These are phyloP conservation scores for Prunus padus DNA, from an alignment of 306 rosid genomes.

Conservation along the genomic window DNA sequence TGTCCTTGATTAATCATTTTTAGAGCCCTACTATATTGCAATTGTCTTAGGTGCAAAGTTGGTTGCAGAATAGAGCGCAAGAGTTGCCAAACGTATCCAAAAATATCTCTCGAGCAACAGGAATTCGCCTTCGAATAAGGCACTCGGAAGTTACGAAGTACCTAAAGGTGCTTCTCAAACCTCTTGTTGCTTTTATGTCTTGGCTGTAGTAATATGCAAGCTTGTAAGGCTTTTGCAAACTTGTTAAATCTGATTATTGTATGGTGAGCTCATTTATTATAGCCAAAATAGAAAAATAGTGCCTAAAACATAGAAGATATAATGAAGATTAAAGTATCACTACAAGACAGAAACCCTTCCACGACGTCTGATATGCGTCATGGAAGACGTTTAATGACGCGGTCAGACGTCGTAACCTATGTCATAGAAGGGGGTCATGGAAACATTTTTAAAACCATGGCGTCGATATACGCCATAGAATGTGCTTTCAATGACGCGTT, in stretches of 20 bases:
- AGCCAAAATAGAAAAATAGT: background rate
- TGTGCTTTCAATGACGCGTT: too few relatives aligned
- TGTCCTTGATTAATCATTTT: background rate
- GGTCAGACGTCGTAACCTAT: too few relatives aligned
- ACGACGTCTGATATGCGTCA: too few relatives aligned
- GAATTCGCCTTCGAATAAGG: conserved; percentile 38
- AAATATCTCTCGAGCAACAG: conserved; percentile 31
- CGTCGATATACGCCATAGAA: too few relatives aligned
- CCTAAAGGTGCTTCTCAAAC: conserved; percentile 36
- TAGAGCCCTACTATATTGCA: conserved; percentile 5
- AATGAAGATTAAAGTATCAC: too few relatives aligned
- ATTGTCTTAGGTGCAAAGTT: conserved; percentile 55
- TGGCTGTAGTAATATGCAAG: background rate
- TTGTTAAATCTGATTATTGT: conserved; percentile 1
- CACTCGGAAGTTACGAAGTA: too few relatives aligned
- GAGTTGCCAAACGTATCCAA: conserved; percentile 40
- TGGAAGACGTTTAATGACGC: too few relatives aligned
- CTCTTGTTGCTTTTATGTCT: conserved; percentile 9
- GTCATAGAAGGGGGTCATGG: too few relatives aligned
- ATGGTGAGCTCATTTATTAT: background rate
- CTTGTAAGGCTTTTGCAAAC: background rate
- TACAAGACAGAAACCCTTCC: too few relatives aligned
- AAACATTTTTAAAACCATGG: too few relatives aligned
- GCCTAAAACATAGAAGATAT: too few relatives aligned
- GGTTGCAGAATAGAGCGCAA: conserved; percentile 63